A percentile compares a stretch with the other conserved stretches of the same genome.
These are phyloP conservation scores for Eucalyptus coolabah DNA, from an alignment of 345 rosid species.

Conservation along the genomic window DNA sequence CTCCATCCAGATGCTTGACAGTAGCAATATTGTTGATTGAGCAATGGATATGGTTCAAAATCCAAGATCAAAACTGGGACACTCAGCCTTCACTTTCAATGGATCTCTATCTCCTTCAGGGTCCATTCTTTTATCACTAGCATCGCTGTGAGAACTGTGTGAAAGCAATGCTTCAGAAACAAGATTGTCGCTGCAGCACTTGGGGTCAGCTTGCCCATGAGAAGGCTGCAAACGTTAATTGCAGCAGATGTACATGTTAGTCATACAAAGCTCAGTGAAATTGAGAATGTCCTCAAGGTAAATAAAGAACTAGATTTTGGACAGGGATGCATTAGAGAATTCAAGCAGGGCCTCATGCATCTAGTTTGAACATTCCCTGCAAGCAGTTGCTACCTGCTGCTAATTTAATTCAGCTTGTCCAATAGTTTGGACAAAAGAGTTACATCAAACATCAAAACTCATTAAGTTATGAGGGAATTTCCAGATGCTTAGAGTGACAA, in stretches of 20 bases:
- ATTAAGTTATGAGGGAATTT: neutral
- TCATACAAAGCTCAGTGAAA: neutral
- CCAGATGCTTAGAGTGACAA: neutral
- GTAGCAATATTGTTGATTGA: neutral
- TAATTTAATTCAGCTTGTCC: neutral
- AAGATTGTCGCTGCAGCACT: neutral
- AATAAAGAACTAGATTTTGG: neutral
- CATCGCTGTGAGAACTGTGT: neutral
- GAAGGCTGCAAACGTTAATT: neutral
- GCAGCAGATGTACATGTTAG: neutral
- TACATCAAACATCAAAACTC: neutral
- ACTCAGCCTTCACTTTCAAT: neutral
- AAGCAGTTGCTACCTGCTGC: neutral
- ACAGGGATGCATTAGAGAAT: neutral
- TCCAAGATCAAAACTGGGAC: slow-evolving; percentile 48
- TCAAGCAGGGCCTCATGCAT: neutral
- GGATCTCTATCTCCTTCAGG: neutral
- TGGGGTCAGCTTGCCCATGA: neutral
- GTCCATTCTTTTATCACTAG: neutral
- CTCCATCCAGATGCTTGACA: neutral
- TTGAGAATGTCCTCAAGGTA: neutral
- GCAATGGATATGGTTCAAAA: slow-evolving; percentile 6
- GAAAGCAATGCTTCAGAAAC: neutral
- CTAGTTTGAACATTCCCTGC: neutral
- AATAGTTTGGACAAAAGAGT: neutral